Evolutionary conservation across 371 early-diverging fungal species (phyloP).

Genomic region (Lichtheimia ramosa): DNA sequence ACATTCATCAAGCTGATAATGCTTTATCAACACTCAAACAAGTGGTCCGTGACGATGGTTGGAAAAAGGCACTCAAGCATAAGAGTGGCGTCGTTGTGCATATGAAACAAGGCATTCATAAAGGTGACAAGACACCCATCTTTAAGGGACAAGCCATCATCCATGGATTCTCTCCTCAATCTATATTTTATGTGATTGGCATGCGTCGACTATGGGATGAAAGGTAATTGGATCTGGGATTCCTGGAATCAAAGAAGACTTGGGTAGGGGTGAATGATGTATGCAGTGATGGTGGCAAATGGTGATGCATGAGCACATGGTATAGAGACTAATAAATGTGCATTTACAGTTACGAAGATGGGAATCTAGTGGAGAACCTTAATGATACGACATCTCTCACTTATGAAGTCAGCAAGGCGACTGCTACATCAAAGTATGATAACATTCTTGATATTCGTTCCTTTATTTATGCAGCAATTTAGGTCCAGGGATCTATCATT

Average conservation of each 20-base stretch:
- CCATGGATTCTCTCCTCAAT: conserved; percentile 63
- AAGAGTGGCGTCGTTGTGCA: conserved; percentile 73
- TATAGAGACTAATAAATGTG: not conserved
- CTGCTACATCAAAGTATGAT: conserved; percentile 48
- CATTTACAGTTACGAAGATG: conserved; percentile 53
- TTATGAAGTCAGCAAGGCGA: conserved; percentile 54
- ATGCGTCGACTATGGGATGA: conserved; percentile 67
- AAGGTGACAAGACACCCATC: conserved; percentile 56
- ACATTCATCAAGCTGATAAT: conserved; percentile 47
- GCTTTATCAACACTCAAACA: conserved; percentile 39
- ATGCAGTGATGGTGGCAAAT: no score
- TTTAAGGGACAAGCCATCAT: conserved; percentile 68
- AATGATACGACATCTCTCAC: conserved; percentile 43
- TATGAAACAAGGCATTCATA: conserved; percentile 46
- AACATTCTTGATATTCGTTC: not conserved
- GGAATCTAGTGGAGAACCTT: conserved; percentile 53
- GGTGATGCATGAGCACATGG: not conserved
- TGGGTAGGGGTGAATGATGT: no score
- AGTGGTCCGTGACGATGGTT: conserved; percentile 47
- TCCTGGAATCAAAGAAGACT: not conserved
- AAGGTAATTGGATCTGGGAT: conserved; percentile 21
- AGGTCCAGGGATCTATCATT: conserved; percentile 43
- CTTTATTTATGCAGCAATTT: not conserved
- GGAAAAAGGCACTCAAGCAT: conserved; percentile 71
- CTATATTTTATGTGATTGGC: conserved; percentile 69